Base-by-base conservation (phyloP, 371 early-diverging fungal genomes). In the Mucor sp. region DNA sequence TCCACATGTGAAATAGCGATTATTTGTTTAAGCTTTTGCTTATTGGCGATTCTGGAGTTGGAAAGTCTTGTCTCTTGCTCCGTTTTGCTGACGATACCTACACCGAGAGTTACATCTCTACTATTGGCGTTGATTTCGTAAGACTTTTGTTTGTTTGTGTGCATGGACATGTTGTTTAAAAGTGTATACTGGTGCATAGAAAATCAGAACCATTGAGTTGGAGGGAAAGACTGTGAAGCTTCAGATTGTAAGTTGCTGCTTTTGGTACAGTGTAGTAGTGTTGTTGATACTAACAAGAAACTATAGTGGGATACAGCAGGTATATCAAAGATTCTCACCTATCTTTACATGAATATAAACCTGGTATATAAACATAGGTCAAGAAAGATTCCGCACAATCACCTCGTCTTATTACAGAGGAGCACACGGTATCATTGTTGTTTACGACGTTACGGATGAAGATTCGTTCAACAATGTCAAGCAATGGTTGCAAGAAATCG, bases 321-420 rank as follows among this genome's bases (percentile, higher is more conserved):
- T n/a, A n/a, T n/a, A n/a, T n/a, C n/a, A n/a, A n/a, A n/a, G n/a
- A n/a, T n/a, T n/a, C n/a, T n/a, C n/a, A n/a, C n/a, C n/a, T n/a
- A n/a, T n/a, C n/a, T n/a, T n/a, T n/a, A n/a, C n/a, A n/a, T n/a
- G n/a, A n/a, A n/a, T n/a, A n/a, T n/a, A n/a, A n/a, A n/a, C n/a
- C n/a, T n/a, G n/a, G n/a, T n/a, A n/a, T n/a, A n/a, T n/a, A n/a
- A n/a, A n/a, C n/a, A n/a, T n/a, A n/a, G n/a, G 99, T 30, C 99
- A 99, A 87, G 99, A 99, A 80, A 91, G 99, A 69, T 99, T 99
- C 91, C 90, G 99, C 66, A 97, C 99, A 19, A 98, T 99, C 67
- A 98, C 99, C 39, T 95, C 97, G 0, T 97, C 97, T 39, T 99
- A 99, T 87, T 99, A 99, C 85, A 88, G 99, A 65, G 98, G 98